phyloP scores from a whole-genome alignment of 495 filamentous ascomycete species.

The Daldinia decipiens region DNA sequence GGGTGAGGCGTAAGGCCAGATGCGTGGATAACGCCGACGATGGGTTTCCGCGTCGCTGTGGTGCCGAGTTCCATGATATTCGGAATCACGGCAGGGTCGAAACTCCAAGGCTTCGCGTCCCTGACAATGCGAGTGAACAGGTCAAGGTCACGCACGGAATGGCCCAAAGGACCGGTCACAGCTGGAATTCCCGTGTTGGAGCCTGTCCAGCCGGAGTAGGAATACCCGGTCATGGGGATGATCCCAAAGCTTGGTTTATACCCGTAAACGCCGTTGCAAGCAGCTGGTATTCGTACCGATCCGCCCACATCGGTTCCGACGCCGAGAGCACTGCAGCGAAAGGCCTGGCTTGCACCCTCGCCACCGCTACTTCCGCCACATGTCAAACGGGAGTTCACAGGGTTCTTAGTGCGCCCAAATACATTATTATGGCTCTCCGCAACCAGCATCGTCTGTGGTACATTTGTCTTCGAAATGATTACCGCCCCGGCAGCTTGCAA shows the following conservation, averaged over 20 bases:
- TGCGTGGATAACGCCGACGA: slow-evolving; percentile 57
- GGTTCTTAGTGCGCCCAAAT: slow-evolving; percentile 72
- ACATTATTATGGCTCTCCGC: slow-evolving; percentile 67
- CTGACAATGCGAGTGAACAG: slow-evolving; percentile 41
- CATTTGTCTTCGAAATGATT: slow-evolving; percentile 64
- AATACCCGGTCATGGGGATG: slow-evolving; percentile 58
- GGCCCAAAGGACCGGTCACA: slow-evolving; percentile 41
- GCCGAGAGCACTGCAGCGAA: slow-evolving; percentile 55
- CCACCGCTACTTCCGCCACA: slow-evolving; percentile 71
- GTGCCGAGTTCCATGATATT: slow-evolving; percentile 32
- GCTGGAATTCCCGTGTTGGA: slow-evolving; percentile 47
- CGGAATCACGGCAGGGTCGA: slow-evolving; percentile 46
- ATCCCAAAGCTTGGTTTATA: slow-evolving; percentile 67
- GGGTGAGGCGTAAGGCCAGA: slow-evolving; percentile 46
- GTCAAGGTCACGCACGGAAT: slow-evolving; percentile 43
- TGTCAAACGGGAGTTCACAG: slow-evolving; percentile 64
- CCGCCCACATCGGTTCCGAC: slow-evolving; percentile 77
- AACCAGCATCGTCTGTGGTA: slow-evolving; percentile 67
- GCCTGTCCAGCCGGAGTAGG: slow-evolving; percentile 42
- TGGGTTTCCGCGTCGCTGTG: slow-evolving; percentile 39
- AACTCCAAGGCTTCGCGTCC: slow-evolving; percentile 42
- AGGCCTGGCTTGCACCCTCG: slow-evolving; percentile 64
- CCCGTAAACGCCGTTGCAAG: slow-evolving; percentile 67
- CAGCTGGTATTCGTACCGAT: slow-evolving; percentile 68
- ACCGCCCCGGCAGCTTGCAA: slow-evolving; percentile 59